A percentile compares a stretch with the other conserved stretches of the same genome.
Evolutionary conservation across 2,329 filamentous ascomycete species (phyloP).

Genomic region (Fusarium albosuccineum): DNA sequence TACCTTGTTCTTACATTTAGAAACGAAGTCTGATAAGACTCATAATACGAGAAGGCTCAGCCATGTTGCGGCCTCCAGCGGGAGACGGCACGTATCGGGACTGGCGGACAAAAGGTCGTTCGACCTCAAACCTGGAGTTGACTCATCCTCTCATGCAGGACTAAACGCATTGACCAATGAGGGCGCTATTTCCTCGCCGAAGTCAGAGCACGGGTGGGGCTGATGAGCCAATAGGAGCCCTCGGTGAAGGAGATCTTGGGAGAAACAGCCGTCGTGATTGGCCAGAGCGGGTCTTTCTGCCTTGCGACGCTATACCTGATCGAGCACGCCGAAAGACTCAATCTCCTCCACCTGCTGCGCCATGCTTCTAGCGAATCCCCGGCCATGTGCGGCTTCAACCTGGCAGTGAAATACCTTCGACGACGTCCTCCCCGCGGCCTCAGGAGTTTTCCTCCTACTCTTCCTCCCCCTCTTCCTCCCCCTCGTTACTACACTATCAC

Average conservation of each 20-base stretch:
- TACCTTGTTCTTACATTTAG: constrained; percentile 2
- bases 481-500: constrained; percentile 22
- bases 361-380: constrained; percentile 40
- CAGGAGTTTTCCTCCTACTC: constrained; percentile 47
- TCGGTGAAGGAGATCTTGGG: constrained; percentile 20
- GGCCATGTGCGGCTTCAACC: constrained; percentile 40
- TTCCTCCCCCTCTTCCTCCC: constrained; percentile 32
- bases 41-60: constrained; percentile 6
- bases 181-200: constrained; percentile 50
- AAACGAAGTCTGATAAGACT: constrained; percentile 6
- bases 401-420: constrained; percentile 52
- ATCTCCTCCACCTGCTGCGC: constrained; percentile 50
- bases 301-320: constrained; percentile 52
- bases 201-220: constrained; percentile 46
- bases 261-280: constrained; percentile 43
- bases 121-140: constrained; percentile 46
- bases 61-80: constrained; percentile 10
- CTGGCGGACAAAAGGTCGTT: constrained; percentile 25
- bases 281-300: constrained; percentile 17
- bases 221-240: constrained; percentile 44
- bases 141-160: constrained; percentile 47
- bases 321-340: constrained; percentile 61
- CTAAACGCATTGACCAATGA: constrained; percentile 51
- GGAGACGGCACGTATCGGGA: constrained; percentile 14
- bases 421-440: constrained; percentile 51